Base-by-base conservation (phyloP, 208 protist species). In the Porcisia hertigi region DNA sequence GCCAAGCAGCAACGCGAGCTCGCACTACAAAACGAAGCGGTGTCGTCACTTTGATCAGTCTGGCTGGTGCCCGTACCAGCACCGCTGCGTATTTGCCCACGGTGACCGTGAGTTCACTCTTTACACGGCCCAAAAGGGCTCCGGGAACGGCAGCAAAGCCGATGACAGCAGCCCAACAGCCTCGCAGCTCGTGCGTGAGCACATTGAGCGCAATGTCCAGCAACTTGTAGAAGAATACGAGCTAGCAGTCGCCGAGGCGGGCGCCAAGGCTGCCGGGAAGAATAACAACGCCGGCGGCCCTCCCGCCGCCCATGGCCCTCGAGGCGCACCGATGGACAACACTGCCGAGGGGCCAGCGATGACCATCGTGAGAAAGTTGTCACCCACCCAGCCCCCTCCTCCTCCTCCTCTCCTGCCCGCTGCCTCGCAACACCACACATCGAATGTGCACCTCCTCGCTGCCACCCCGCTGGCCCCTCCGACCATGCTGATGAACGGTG, bases 21-120 rank as follows among this genome's bases (percentile, higher is more conserved):
- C 72, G 7, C 77, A 82, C 72, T 82, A 82, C 77, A 82, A 82
- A n/a, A 82, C 77, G 49, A 82, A 82, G 72, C 71, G 77, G 45
- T 82, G 77, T 67, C 71, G 77, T 6, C 77, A 82, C 58, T 82
- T 82, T 41, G 71, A 82, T 30, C 72, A 71, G 53, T 77, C 72
- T 8, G 77, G 77, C 16, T 82, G 72, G 77, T 82, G 77, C 67
- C 77, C 77, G 5, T 82, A 77, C 39, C 77, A 82, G 49, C 77
- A 82, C 77, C 77, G 77, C 66, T 82, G 77, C 66, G 59, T 82
- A 11, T 82, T 82, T 55, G 77, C 77, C 16, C 77, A 82, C 66
- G 77, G 77, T n/a, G 77, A 82, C 18, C 77, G 77, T 57, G 77
- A 82, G 77, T 74, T 77, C 58, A 55, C 66, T 25, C 36, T 76